These are phyloP conservation scores for Pseudogymnoascus sp. DNA, from an alignment of 2,329 filamentous ascomycete species.

Conservation along the genomic window DNA sequence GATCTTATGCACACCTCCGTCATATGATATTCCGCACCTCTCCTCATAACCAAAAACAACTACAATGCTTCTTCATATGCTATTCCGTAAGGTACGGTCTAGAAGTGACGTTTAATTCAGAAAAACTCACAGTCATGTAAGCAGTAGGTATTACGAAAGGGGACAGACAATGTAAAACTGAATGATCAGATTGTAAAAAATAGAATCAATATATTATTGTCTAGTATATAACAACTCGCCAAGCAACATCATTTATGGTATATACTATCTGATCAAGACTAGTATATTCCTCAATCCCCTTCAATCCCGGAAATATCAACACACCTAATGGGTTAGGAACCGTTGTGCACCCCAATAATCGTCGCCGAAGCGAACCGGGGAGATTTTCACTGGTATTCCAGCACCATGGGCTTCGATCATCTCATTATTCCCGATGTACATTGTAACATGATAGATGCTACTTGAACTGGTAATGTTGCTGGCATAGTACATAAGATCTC, in stretches of 20 bases:
- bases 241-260: background rate
- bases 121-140: background rate
- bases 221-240: background rate
- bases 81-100: background rate
- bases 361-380: background rate
- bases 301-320: background rate
- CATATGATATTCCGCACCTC: background rate
- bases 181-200: background rate
- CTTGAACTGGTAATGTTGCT: background rate
- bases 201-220: background rate
- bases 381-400: background rate
- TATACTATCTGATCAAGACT: background rate
- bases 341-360: background rate
- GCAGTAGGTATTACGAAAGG: background rate
- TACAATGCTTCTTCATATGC: no score
- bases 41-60: no score
- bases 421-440: background rate
- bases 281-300: background rate
- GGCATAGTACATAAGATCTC: background rate
- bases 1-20: no score
- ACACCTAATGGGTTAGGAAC: background rate
- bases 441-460: background rate
- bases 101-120: background rate
- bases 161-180: background rate
- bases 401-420: background rate